Base-by-base conservation (phyloP, 345 rosid genomes). In the Theobroma cacao region DNA sequence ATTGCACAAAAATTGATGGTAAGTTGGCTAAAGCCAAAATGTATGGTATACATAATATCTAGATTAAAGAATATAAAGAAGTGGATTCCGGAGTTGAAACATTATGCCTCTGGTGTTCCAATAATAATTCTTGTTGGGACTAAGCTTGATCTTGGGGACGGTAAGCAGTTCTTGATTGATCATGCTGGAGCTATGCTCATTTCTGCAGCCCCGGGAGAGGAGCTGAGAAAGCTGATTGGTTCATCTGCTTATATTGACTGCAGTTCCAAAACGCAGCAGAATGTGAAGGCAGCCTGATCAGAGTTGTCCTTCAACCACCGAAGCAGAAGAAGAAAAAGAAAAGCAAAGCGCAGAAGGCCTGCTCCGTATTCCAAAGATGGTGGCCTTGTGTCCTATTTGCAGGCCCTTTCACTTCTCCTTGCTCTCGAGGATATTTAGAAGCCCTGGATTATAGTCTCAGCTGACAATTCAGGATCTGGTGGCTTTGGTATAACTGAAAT, bases 41-140 rank as follows among this genome's bases (percentile, higher is more conserved):
- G n/a, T n/a, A n/a, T n/a, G n/a, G n/a, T n/a, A n/a, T n/a, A n/a
- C n/a, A n/a, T n/a, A n/a, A n/a, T n/a, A n/a, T n/a, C n/a, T n/a
- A n/a, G n/a, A n/a, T n/a, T n/a, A n/a, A n/a, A n/a, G n/a, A n/a
- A n/a, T n/a, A n/a, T n/a, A n/a, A n/a, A n/a, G n/a, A n/a, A 92
- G 99, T 96, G 99, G 99, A 96, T 96, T 84, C 98, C 99, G 2
- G 99, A 96, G 88, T 81, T 94, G 87, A 91, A 87, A 86, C 98
- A 96, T 85, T 94, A 94, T 74, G 97, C 95, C 4, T 98, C n/a
- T 36, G 5, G 5, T 2, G 5, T 36, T 5, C 5, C 38, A 2
- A 36, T 92, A n/a, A n/a, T n/a, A 48, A 71, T 94, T 80, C 97
- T 94, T 31, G 97, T 94, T 84, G 98, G 99, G 78, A 92, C 98